Percentiles rank a stretch among this genome's conserved stretches.
These are phyloP conservation scores for Waltergamsia citrina DNA, from an alignment of 2,329 filamentous ascomycete genomes.

Conservation along the genomic window DNA sequence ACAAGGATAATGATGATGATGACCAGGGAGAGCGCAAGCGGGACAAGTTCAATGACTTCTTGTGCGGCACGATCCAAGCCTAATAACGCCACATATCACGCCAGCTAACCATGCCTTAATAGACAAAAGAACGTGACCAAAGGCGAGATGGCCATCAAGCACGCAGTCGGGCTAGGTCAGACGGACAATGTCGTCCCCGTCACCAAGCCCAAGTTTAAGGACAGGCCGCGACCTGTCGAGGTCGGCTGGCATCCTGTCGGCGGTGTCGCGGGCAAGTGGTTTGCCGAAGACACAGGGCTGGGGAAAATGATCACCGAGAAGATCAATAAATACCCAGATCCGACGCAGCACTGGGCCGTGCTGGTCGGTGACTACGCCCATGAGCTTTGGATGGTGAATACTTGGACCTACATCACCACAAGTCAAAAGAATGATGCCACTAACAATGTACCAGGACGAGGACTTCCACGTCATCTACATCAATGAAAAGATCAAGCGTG, in stretches of 20 bases:
- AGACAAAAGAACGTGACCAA: constrained; percentile 21
- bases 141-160: constrained; percentile 23
- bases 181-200: constrained; percentile 21
- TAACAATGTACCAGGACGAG: constrained; percentile 31
- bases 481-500: constrained; percentile 33
- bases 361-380: constrained; percentile 46
- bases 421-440: too few relatives aligned
- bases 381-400: constrained; percentile 48
- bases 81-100: too few relatives aligned
- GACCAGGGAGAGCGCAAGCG: too few relatives aligned
- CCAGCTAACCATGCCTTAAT: too few relatives aligned
- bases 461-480: constrained; percentile 47
- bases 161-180: constrained; percentile 20
- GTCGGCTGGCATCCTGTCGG: constrained; percentile 51
- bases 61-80: too few relatives aligned
- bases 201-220: constrained; percentile 16
- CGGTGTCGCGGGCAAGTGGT: constrained; percentile 47
- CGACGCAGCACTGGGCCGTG: constrained; percentile 51
- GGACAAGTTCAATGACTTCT: too few relatives aligned
- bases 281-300: constrained; percentile 44
- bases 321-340: constrained; percentile 45
- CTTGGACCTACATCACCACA: too few relatives aligned
- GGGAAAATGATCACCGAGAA: constrained; percentile 47
- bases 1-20: too few relatives aligned
- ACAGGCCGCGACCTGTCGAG: constrained; percentile 27